phyloP scores from a whole-genome alignment of 495 filamentous ascomycete genomes.

The Durotheca rogersii region DNA sequence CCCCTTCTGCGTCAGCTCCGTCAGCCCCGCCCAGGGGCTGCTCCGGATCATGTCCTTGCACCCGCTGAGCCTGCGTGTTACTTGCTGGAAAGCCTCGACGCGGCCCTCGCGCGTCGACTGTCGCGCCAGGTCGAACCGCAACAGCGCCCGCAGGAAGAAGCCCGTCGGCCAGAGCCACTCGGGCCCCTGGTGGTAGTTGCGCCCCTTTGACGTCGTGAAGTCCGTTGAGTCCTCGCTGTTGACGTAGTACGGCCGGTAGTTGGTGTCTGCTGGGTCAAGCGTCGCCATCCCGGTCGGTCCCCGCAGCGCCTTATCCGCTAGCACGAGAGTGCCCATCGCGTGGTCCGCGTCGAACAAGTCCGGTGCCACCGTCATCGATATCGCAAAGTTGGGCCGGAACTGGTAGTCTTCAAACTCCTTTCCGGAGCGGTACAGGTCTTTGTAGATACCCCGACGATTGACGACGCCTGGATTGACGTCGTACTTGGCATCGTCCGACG shows the following conservation, averaged over 20 bases:
- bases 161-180: slow-evolving; percentile 99
- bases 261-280: slow-evolving; percentile 84
- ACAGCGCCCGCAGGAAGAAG: slow-evolving; percentile 86
- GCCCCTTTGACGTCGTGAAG: slow-evolving; percentile 86
- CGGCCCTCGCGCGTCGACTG: slow-evolving; percentile 59
- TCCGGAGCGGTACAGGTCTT: slow-evolving; percentile 87
- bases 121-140: slow-evolving; percentile 84
- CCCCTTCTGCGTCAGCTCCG: slow-evolving; percentile 89
- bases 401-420: slow-evolving; percentile 99
- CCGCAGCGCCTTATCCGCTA: slow-evolving; percentile 74
- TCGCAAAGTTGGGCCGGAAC: slow-evolving; percentile 88
- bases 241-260: slow-evolving; percentile 91
- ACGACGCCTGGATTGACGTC: slow-evolving; percentile 77
- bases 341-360: slow-evolving; percentile 77
- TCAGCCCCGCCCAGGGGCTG: slow-evolving; percentile 86
- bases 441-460: slow-evolving; percentile 94
- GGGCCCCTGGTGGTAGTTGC: slow-evolving; percentile 97
- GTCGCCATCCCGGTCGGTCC: slow-evolving; percentile 96
- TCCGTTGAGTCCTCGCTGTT: slow-evolving; percentile 91
- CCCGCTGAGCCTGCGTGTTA: slow-evolving; percentile 75
- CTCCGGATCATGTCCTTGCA: slow-evolving; percentile 77
- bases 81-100: slow-evolving; percentile 89
- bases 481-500: slow-evolving; percentile 69
- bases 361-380: slow-evolving; percentile 92
- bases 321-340: slow-evolving; percentile 72